Evolutionary conservation across 1,284 basidiomycete species (phyloP).

Genomic region (Lentinula novae-zelandiae): DNA sequence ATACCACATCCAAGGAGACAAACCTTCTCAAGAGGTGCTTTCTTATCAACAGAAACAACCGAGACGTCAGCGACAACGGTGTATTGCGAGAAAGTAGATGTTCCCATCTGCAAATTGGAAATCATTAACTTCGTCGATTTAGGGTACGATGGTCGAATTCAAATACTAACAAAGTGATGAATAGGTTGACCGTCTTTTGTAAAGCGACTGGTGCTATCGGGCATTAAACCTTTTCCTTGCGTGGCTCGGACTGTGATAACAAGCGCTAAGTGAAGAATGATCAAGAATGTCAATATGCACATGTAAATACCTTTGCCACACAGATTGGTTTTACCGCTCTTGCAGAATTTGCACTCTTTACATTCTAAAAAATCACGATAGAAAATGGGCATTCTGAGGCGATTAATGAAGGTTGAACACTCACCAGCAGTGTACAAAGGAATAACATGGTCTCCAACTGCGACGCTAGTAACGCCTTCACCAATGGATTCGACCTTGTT

Average conservation of each 20-base stretch:
- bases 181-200: slow-evolving; percentile 85
- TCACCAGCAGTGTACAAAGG: slow-evolving; percentile 89
- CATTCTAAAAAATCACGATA: slow-evolving; percentile 60
- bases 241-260: slow-evolving; percentile 75
- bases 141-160: no score
- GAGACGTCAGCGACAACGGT: slow-evolving; percentile 98
- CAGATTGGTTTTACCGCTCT: slow-evolving; percentile 97
- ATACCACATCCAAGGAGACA: slow-evolving; percentile 96
- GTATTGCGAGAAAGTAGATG: slow-evolving; percentile 98
- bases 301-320: slow-evolving; percentile 70
- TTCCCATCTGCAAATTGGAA: slow-evolving; percentile 77
- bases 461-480: slow-evolving; percentile 86
- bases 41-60: slow-evolving; percentile 84
- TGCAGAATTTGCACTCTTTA: slow-evolving; percentile 97
- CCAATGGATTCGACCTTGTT: slow-evolving; percentile 89
- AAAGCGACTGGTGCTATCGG: slow-evolving; percentile 91
- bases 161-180: slow-evolving; percentile 79
- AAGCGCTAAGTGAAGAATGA: background rate
- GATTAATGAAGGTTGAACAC: slow-evolving; percentile 15
- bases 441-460: slow-evolving; percentile 86
- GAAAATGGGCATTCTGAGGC: slow-evolving; percentile 4
- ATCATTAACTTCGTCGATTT: no score
- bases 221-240: slow-evolving; percentile 97
- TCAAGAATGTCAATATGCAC: background rate
- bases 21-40: slow-evolving; percentile 90